phyloP scores from a whole-genome alignment of 2,329 filamentous ascomycete species.

The Trichoderma breve region DNA sequence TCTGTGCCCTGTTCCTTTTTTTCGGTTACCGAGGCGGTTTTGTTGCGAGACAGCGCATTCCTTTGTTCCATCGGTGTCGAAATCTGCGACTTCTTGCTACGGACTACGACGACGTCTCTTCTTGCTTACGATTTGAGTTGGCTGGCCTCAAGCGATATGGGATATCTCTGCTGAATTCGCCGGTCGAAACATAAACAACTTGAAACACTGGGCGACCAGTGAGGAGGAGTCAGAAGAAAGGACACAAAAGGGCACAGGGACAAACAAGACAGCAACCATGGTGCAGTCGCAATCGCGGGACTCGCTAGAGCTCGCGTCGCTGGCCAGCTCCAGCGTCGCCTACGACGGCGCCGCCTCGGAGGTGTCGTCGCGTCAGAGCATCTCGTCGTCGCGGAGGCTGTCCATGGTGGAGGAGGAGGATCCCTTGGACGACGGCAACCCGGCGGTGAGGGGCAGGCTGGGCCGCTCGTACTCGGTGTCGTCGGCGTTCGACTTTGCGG shows the following conservation, averaged over 20 bases:
- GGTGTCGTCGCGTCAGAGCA: conserved; percentile 75
- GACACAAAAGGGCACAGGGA: neutral
- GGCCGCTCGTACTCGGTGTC: conserved; percentile 81
- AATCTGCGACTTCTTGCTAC: neutral
- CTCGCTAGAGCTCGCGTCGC: conserved; percentile 92
- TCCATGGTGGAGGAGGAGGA: conserved; percentile 82
- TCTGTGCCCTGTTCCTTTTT: neutral
- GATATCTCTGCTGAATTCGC: conserved; percentile 26
- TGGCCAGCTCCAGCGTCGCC: conserved; percentile 72
- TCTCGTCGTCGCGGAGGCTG: conserved; percentile 86
- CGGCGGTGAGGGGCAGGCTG: conserved; percentile 42
- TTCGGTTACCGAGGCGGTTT: neutral
- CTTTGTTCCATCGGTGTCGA: neutral
- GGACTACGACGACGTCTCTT: neutral
- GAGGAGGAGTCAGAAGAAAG: conserved; percentile 4
- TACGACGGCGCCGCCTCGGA: conserved; percentile 58
- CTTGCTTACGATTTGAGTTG: neutral
- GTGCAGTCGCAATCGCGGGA: conserved; percentile 63
- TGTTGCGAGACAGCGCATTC: neutral
- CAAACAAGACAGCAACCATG: conserved; percentile 33
- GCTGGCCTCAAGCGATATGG: conserved; percentile 27
- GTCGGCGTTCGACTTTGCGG: conserved; percentile 93
- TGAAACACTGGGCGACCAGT: neutral
- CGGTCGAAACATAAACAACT: conserved; percentile 8
- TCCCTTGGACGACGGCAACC: conserved; percentile 61